Percentiles rank a stretch among this genome's conserved stretches.
phyloP scores from a whole-genome alignment of 2,329 filamentous ascomycete species.

The Aspergillus amoenus region DNA sequence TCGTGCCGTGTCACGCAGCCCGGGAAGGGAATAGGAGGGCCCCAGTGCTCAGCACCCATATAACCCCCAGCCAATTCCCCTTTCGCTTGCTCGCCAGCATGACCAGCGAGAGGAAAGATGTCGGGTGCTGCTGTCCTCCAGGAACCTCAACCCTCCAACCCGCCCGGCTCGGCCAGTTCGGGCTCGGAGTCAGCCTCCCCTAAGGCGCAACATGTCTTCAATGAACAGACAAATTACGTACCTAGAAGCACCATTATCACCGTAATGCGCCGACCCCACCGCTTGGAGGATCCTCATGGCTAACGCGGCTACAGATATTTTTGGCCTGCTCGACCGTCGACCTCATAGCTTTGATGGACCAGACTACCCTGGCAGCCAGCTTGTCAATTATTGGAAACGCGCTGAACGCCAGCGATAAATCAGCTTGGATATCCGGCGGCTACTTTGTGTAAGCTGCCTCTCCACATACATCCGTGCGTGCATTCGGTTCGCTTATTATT shows the following conservation, averaged over 20 bases:
- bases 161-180: conserved; percentile 1
- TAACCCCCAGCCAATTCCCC: neutral
- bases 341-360: conserved; percentile 57
- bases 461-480: neutral
- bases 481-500: conserved; percentile 37
- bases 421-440: conserved; percentile 56
- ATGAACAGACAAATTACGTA: conserved; percentile 59
- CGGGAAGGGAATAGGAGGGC: neutral
- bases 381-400: conserved; percentile 55
- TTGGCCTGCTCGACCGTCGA: conserved; percentile 58
- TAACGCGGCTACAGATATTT: conserved; percentile 49
- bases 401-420: conserved; percentile 50
- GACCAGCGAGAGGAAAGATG: neutral
- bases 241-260: conserved; percentile 52
- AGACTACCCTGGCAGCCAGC: conserved; percentile 57
- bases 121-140: neutral
- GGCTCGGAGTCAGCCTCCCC: neutral
- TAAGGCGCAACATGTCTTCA: conserved; percentile 38
- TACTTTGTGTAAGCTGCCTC: conserved; percentile 61
- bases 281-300: neutral
- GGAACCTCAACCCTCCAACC: conserved; percentile 4
- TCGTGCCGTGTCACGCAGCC: neutral
- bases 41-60: neutral
- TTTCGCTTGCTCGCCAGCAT: neutral
- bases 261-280: conserved; percentile 29